These are phyloP conservation scores for Lasiodiplodia sp. DNA, from an alignment of 2,329 filamentous ascomycete species.

Conservation along the genomic window DNA sequence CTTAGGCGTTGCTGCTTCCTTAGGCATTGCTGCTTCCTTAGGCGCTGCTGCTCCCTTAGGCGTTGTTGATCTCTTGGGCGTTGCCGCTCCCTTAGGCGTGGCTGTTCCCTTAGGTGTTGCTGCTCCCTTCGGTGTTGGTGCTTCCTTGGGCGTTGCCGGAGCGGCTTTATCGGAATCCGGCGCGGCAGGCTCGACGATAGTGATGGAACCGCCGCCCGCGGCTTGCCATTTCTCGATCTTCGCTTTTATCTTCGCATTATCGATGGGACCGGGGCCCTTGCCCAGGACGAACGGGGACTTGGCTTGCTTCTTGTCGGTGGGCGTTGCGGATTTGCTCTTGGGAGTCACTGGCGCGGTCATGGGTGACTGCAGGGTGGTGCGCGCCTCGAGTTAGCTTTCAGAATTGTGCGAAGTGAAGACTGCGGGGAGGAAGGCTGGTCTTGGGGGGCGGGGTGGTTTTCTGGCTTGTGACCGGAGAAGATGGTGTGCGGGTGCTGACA, in stretches of 20 bases:
- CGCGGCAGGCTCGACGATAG: slow-evolving; percentile 18
- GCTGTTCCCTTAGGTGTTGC: background rate
- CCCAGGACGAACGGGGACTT: slow-evolving; percentile 47
- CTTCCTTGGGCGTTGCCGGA: background rate
- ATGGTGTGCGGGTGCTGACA: slow-evolving; percentile 21
- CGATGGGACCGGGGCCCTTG: slow-evolving; percentile 50
- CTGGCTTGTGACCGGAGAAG: background rate
- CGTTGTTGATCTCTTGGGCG: background rate
- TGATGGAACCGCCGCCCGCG: slow-evolving; percentile 68
- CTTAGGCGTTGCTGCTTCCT: background rate
- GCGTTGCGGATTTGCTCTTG: slow-evolving; percentile 35
- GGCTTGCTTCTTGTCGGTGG: slow-evolving; percentile 31
- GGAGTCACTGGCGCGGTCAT: slow-evolving; percentile 36
- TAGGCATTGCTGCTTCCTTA: background rate
- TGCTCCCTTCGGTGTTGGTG: background rate
- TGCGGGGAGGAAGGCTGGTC: background rate
- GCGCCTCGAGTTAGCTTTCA: slow-evolving; percentile 2
- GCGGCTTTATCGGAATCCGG: slow-evolving; percentile 4
- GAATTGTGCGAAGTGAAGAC: background rate
- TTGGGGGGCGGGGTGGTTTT: slow-evolving; percentile 6
- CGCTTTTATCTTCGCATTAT: slow-evolving; percentile 66
- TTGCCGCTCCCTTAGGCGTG: background rate
- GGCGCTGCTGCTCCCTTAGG: background rate
- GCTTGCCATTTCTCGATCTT: slow-evolving; percentile 88
- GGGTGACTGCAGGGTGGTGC: slow-evolving; percentile 10